Base-by-base conservation (phyloP, 768 basidiomycete species). In the Agrocybe chaxingu region DNA sequence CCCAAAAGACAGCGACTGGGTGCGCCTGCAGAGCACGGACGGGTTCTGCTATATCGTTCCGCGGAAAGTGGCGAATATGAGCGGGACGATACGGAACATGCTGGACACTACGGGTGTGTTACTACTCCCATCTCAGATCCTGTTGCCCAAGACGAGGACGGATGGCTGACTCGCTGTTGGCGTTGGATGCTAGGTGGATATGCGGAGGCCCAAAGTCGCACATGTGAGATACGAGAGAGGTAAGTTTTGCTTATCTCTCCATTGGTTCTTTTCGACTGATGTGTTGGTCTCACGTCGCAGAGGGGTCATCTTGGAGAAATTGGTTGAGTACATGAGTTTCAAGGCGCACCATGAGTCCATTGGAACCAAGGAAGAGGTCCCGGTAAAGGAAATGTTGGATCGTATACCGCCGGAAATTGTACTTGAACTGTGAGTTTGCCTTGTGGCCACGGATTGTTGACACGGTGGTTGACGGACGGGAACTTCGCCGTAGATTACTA, bases 311-410 rank as follows among this genome's bases (percentile, higher is more conserved):
- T 81, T 91, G 1, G 90, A 94, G 68, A 94, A 92, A 62, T 74
- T 96, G 46, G 77, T 92, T 37, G 94, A 98, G 66, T 97, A 92
- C 63, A 89, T 96, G 71, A 73, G 80, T 31, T 94, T 88, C 75
- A 94, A 89, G 69, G 73, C 82, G 1, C 77, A 92, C 53, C 92
- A 91, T 62, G 82, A 86, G 53, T 77, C 78, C n/a, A 73, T 71
- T 1, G 80, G 78, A 0, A 70, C 81, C 6, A 90, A 85, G 56
- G 91, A 93, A 58, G 89, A 92, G 43, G 72, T 89, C 16, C 91
- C 92, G 3, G 62, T 80, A 1, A 72, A 77, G 16, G 93, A 97
- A 57, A 87, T 93, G 56, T 67, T 78, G 55, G 92, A 95, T 56
- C 79, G 94, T 13, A 78, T 98, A 45, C 84, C 85, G 1, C 90